Evolutionary conservation across 2,329 filamentous ascomycete species (phyloP).

Genomic region (Pestalotiopsis fici): DNA sequence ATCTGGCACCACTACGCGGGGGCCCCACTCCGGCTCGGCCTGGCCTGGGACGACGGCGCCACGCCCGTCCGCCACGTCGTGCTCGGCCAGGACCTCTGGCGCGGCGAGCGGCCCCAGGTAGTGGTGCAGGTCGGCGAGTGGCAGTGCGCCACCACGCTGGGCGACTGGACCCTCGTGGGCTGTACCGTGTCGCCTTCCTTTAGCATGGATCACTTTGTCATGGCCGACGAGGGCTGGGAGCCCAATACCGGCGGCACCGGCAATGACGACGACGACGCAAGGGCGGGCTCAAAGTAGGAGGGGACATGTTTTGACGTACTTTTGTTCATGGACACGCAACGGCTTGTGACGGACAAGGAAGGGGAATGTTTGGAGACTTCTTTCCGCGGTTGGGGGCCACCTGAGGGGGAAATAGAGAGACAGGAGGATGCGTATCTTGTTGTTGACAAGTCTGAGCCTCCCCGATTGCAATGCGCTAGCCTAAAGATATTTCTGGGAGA

Average conservation of each 20-base stretch:
- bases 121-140: conserved; percentile 41
- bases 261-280: neutral
- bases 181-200: conserved; percentile 26
- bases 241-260: conserved; percentile 12
- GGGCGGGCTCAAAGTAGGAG: neutral
- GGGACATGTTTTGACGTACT: neutral
- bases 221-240: conserved; percentile 26
- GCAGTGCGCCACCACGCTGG: conserved; percentile 45
- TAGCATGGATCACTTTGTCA: conserved; percentile 25
- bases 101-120: conserved; percentile 42
- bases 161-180: conserved; percentile 50
- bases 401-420: neutral
- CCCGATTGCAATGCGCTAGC: too few relatives aligned
- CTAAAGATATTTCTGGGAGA: too few relatives aligned
- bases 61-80: conserved; percentile 32
- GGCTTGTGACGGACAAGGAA: too few relatives aligned
- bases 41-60: conserved; percentile 45
- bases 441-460: too few relatives aligned
- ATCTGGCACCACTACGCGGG: conserved; percentile 57
- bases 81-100: conserved; percentile 41
- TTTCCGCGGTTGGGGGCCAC: neutral
- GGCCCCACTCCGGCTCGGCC: conserved; percentile 44
- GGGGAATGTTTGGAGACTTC: neutral
- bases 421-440: too few relatives aligned
- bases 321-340: too few relatives aligned